Evolutionary conservation across 345 rosid genomes (phyloP).

Genomic region (Salix koriyanagi): DNA sequence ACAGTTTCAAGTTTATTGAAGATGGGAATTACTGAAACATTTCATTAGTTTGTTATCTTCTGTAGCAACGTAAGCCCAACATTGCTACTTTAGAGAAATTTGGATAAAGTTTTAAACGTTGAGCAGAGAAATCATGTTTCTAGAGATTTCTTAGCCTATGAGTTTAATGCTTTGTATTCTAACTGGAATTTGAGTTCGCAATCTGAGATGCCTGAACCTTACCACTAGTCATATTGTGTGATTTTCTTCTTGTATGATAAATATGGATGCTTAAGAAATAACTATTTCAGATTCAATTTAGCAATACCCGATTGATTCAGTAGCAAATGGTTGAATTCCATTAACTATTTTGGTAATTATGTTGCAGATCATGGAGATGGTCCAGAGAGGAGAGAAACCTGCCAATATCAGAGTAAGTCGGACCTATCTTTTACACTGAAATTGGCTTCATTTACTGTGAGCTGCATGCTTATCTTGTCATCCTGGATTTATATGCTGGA

Average conservation of each 20-base stretch:
- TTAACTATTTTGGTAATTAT: slow-evolving; percentile 4
- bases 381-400: slow-evolving; percentile 95
- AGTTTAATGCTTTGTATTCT: neutral
- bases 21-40: too few species aligned
- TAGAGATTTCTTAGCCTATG: neutral
- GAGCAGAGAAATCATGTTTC: neutral
- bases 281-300: neutral
- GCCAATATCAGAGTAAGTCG: slow-evolving; percentile 68
- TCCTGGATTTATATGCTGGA: slow-evolving; percentile 51
- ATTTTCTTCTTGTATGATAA: neutral
- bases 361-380: slow-evolving; percentile 84
- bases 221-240: neutral
- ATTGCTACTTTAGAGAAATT: neutral
- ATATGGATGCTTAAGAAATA: neutral
- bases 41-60: too few species aligned
- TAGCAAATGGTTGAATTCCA: neutral
- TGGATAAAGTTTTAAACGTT: neutral
- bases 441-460: slow-evolving; percentile 11
- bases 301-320: slow-evolving; percentile 1
- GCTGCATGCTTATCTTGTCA: slow-evolving; percentile 11
- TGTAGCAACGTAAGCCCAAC: neutral
- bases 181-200: neutral
- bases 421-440: slow-evolving; percentile 5
- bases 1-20: neutral
- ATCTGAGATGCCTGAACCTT: neutral